A percentile compares a stretch with the other conserved stretches of the same genome.
phyloP scores from a whole-genome alignment of 331 rosid genomes.

The Quercus tomentella region DNA sequence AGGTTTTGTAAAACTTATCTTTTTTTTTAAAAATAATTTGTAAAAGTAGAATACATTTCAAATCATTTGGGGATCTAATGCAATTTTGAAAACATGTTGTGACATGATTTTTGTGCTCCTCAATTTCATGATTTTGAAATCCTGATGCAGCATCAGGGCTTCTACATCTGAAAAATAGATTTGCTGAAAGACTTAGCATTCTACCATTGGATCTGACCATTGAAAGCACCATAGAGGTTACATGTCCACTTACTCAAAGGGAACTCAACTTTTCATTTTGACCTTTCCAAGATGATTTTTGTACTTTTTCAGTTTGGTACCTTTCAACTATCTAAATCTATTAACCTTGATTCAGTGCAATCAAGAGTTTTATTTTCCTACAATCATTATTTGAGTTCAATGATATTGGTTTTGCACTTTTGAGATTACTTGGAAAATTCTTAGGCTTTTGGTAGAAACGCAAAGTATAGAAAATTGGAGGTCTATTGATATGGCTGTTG shows the following conservation, averaged over 20 bases:
- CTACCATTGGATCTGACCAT: constrained; percentile 62
- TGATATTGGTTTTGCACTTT: not conserved
- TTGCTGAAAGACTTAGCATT: constrained; percentile 55
- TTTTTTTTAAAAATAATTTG: too few relatives aligned
- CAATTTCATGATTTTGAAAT: constrained; percentile 4
- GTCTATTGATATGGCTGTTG: not conserved
- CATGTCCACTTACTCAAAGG: not conserved
- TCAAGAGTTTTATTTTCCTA: not conserved
- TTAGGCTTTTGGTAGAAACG: not conserved
- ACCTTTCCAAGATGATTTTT: not conserved
- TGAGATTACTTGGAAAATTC: not conserved
- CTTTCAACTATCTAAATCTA: not conserved
- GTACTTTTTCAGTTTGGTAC: not conserved
- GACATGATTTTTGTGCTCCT: too few relatives aligned
- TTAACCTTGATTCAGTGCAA: not conserved
- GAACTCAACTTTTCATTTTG: not conserved
- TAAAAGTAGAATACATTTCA: too few relatives aligned
- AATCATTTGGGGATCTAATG: too few relatives aligned
- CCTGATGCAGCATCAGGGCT: constrained; percentile 65
- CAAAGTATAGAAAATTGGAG: not conserved
- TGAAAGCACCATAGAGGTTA: constrained; percentile 86
- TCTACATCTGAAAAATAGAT: constrained; percentile 51
- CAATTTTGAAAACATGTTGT: too few relatives aligned
- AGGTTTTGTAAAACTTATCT: too few relatives aligned
- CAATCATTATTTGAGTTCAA: not conserved